Conservation (phyloP, 1,284 basidiomycete species). For the Macrocybe sp. region DNA sequence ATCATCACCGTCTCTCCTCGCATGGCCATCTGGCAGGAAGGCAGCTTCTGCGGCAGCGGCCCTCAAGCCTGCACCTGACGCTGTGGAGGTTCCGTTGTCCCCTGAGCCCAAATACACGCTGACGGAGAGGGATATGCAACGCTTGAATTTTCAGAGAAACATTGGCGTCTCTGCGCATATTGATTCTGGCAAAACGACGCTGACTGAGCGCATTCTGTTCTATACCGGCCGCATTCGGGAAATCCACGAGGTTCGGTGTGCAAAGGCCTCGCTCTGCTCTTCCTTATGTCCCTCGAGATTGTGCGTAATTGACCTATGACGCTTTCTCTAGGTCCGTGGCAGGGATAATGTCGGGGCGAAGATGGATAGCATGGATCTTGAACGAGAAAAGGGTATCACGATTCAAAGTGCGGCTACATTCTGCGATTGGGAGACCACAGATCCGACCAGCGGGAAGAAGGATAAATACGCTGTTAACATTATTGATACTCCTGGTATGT, state of each 20-base stretch:
- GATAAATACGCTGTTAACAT: conserved; percentile 95
- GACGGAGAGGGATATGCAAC: conserved; percentile 50
- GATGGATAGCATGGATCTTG: conserved; percentile 99
- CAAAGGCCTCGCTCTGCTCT: background rate
- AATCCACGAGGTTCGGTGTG: conserved; percentile 85
- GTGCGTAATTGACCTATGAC: conserved; percentile 2
- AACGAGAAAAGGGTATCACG: conserved; percentile 98
- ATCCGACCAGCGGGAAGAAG: conserved; percentile 59
- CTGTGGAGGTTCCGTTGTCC: conserved; percentile 3
- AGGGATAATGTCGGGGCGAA: conserved; percentile 96
- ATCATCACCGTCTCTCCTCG: background rate
- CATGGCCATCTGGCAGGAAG: conserved; percentile 6
- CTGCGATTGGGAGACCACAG: conserved; percentile 88
- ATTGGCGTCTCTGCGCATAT: conserved; percentile 91
- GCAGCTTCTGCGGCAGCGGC: conserved; percentile 18
- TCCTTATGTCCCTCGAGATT: conserved; percentile 6
- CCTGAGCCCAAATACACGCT: conserved; percentile 27
- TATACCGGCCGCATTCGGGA: conserved; percentile 96
- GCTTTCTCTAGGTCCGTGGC: conserved; percentile 66
- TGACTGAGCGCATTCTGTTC: conserved; percentile 96
- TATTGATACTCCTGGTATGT: conserved; percentile 92
- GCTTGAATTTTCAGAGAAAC: conserved; percentile 68
- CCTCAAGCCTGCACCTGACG: conserved; percentile 12
- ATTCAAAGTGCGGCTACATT: conserved; percentile 99
- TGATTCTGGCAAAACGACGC: conserved; percentile 97